Evolutionary conservation across 1,139 yeast species (phyloP).

Genomic region (Candida sanyaensis): DNA sequence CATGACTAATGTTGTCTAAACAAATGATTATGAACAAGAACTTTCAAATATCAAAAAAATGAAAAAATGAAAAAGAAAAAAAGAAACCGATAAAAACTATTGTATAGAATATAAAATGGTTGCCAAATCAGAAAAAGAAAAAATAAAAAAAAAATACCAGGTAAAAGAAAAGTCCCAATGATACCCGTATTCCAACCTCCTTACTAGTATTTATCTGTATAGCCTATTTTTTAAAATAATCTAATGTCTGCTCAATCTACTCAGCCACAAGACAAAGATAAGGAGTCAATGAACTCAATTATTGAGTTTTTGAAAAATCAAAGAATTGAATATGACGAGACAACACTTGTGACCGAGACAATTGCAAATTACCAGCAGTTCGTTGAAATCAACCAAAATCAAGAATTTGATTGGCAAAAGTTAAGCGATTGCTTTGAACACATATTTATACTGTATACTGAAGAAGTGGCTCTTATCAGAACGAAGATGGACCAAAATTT

Average conservation of each 20-base stretch:
- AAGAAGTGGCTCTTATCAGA: slow-evolving; percentile 16
- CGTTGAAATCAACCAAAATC: background rate
- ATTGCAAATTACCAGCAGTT: background rate
- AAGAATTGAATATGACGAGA: background rate
- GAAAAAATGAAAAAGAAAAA: background rate
- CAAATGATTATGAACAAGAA: background rate
- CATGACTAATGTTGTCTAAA: background rate
- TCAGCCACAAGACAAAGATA: background rate
- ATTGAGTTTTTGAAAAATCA: slow-evolving; percentile 4
- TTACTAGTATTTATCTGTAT: too few relatives aligned
- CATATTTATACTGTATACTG: slow-evolving; percentile 19
- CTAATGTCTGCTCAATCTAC: background rate
- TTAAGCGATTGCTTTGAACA: slow-evolving; percentile 18
- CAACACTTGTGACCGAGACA: background rate
- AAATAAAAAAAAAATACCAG: too few relatives aligned
- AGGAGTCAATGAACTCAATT: slow-evolving; percentile 4
- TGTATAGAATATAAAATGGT: background rate
- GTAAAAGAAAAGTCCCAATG: too few relatives aligned
- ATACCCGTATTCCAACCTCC: too few relatives aligned
- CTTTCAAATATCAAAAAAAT: background rate
- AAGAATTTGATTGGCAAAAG: slow-evolving; percentile 18
- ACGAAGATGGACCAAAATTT: slow-evolving; percentile 19
- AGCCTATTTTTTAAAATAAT: background rate
- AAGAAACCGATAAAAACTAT: background rate
- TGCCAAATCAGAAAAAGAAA: background rate